phyloP scores from a whole-genome alignment of 208 protist genomes.

The Strigomonas culicis region DNA sequence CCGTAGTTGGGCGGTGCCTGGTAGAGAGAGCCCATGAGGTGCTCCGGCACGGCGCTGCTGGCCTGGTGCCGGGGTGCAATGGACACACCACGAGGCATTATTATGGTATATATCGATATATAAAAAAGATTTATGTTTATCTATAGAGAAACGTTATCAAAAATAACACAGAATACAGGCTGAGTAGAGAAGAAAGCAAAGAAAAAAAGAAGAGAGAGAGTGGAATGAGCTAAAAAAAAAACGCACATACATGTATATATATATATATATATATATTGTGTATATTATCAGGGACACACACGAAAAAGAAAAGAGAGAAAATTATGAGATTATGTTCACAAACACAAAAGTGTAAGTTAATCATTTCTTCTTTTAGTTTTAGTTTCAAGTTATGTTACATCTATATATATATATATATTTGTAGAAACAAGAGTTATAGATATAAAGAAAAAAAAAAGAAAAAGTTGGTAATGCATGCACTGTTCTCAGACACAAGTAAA shows the following conservation, averaged over 20 bases:
- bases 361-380: no score
- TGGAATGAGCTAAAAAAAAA: conserved; percentile 1
- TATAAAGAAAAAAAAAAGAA: no score
- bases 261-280: neutral
- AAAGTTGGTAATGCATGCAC: neutral
- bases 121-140: neutral
- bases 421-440: neutral
- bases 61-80: conserved; percentile 24
- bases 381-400: neutral
- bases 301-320: no score
- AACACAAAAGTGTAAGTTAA: no score
- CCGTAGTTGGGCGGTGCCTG: conserved; percentile 16
- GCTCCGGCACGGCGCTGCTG: conserved; percentile 26
- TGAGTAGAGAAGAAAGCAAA: conserved; percentile 9
- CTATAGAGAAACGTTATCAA: neutral
- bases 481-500: no score
- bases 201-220: conserved; percentile 14
- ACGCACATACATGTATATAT: neutral
- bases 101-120: no score
- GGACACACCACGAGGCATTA: conserved; percentile 44
- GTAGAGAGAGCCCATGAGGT: conserved; percentile 36
- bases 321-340: no score
- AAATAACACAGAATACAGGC: no score
- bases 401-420: conserved; percentile 1
- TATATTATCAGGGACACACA: neutral